Base-by-base conservation (phyloP, 306 rosid genomes). In the Cucumis cinereus region DNA sequence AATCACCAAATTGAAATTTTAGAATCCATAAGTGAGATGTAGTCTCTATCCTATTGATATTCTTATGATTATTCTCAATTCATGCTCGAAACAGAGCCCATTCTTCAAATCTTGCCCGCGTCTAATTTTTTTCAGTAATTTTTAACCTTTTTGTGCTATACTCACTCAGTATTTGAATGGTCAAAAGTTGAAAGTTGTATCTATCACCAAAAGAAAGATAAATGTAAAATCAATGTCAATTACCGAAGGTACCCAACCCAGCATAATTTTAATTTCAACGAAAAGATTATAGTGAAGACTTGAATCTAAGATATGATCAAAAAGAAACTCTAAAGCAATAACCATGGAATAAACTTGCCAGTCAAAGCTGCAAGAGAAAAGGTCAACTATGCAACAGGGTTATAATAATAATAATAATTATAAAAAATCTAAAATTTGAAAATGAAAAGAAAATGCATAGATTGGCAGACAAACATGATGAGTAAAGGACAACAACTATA, bases 11-110 rank as follows among this genome's bases (percentile, higher is more conserved):
- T 49, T 49, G 76, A 71, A 70, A 45, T 71, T 71, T 49, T 71
- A 47, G 55, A 71, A 71, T 49, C 76, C 76, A 72, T 71, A 71
- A 71, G 26, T 71, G 76, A 71, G 76, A 71, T 71, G 59, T 71
- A 71, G 76, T 71, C 76, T 71, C 76, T 47, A 50, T 16, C 76
- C 76, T 47, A 47, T 50, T 49, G 76, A 8, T 71, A 71, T 71
- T 71, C 76, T 26, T 49, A 71, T 71, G 43, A 49, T 71, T 28
- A 49, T 71, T 49, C 60, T 33, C 64, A 74, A 74, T 74, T 74
- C 72, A 60, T 76, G 79, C 79, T 76, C 79, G 72, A 76, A 76
- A 76, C 24, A 76, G 79, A 76, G 79, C 79, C 33, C 72, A 76
- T 76, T 76, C 71, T 76, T 76, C 79, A 41, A 43, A 30, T 53